Percentiles rank a stretch among this genome's conserved stretches.
Conservation (phyloP, 768 basidiomycete species). For the Agaricus sinodeliciosus region DNA sequence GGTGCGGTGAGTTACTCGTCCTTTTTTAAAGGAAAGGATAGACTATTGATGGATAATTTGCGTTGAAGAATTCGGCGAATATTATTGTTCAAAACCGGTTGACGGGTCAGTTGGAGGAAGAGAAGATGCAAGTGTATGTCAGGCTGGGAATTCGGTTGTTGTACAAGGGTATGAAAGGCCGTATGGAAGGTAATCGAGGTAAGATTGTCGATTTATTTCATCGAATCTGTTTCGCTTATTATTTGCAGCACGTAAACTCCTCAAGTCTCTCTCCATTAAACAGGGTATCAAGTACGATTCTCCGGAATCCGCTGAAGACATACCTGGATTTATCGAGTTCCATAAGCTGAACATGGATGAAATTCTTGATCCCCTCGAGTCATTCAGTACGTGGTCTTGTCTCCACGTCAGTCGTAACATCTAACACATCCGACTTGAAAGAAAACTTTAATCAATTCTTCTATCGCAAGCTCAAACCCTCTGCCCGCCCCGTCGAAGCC, state of each 20-base stretch:
- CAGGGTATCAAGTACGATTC: conserved; percentile 92
- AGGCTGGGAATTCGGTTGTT: conserved; percentile 86
- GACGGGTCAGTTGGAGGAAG: conserved; percentile 91
- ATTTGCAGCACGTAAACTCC: conserved; percentile 61
- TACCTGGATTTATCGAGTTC: conserved; percentile 84
- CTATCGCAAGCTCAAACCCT: conserved; percentile 82
- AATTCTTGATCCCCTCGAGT: conserved; percentile 73
- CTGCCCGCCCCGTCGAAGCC: conserved; percentile 66
- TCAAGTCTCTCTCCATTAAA: conserved; percentile 88
- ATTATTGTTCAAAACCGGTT: conserved; percentile 94
- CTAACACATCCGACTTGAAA: conserved; percentile 19
- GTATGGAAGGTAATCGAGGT: conserved; percentile 90
- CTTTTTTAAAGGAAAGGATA: no score
- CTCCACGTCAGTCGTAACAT: neutral
- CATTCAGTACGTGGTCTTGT: conserved; percentile 64
- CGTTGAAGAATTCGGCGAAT: conserved; percentile 98
- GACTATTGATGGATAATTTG: no score
- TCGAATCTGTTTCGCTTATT: neutral
- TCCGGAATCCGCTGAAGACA: conserved; percentile 78
- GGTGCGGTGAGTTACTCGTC: conserved; percentile 56
- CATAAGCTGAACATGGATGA: conserved; percentile 80
- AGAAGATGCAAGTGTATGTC: conserved; percentile 96
- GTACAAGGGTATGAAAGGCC: conserved; percentile 85
- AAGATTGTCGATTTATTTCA: conserved; percentile 15
- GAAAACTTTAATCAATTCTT: conserved; percentile 95